Conservation (phyloP, 2,329 filamentous ascomycete species). For the Boeremia exigua region DNA sequence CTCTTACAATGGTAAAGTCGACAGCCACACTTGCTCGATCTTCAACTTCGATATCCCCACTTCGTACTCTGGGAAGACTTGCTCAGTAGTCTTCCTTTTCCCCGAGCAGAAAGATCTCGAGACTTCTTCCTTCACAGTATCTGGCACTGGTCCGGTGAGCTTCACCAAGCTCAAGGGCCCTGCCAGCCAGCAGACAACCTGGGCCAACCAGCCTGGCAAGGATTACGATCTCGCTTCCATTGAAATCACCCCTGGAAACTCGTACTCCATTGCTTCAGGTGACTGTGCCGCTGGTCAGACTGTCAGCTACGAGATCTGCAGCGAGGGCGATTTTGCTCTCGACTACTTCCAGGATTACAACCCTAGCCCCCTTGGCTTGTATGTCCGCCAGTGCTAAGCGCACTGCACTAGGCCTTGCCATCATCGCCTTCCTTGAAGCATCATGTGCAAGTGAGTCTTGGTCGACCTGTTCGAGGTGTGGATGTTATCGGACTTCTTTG, state of each 20-base stretch:
- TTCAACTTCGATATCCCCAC: slow-evolving; percentile 73
- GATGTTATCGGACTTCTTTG: not conserved
- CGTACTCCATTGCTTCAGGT: slow-evolving; percentile 61
- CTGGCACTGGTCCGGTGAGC: slow-evolving; percentile 60
- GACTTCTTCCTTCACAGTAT: slow-evolving; percentile 64
- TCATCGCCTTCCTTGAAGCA: slow-evolving; percentile 1
- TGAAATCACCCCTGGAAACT: slow-evolving; percentile 58
- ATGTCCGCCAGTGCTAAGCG: slow-evolving; percentile 34
- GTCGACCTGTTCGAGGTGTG: not conserved
- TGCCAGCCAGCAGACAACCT: slow-evolving; percentile 60
- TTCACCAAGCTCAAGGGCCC: slow-evolving; percentile 58
- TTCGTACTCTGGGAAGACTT: slow-evolving; percentile 62
- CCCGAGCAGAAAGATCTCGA: slow-evolving; percentile 63
- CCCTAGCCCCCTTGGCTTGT: slow-evolving; percentile 51
- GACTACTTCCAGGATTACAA: slow-evolving; percentile 71
- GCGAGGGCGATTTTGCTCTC: slow-evolving; percentile 57
- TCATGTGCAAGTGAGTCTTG: slow-evolving; percentile 15
- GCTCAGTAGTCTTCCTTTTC: slow-evolving; percentile 70
- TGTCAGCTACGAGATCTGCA: slow-evolving; percentile 60
- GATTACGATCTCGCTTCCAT: slow-evolving; percentile 51
- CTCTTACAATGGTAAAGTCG: slow-evolving; percentile 59
- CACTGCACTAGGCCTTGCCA: slow-evolving; percentile 11
- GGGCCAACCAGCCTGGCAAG: slow-evolving; percentile 57
- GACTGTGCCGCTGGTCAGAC: slow-evolving; percentile 61
- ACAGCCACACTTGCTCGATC: slow-evolving; percentile 58